Conservation (phyloP, 2,329 filamentous ascomycete genomes). For the Blastomyces gilchristii region DNA sequence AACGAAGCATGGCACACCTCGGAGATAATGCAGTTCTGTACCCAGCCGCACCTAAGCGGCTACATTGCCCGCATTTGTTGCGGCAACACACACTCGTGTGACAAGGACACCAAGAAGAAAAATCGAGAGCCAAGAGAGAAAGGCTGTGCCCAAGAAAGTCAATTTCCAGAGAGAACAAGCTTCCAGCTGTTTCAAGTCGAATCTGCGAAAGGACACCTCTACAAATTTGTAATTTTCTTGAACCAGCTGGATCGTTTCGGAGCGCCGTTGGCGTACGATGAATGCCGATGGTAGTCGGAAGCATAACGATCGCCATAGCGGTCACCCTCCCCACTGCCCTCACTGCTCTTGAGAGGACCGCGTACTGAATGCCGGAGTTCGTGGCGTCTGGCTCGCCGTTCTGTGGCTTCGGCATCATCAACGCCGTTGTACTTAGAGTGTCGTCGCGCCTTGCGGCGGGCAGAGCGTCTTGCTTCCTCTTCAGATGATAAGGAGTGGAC, state of each 20-base stretch:
- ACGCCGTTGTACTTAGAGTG: constrained; percentile 33
- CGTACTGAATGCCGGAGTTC: constrained; percentile 24
- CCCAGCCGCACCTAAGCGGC: not conserved
- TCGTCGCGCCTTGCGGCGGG: constrained; percentile 30
- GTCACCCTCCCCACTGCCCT: constrained; percentile 32
- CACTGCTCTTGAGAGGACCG: constrained; percentile 31
- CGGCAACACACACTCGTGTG: not conserved
- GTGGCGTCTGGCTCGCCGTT: constrained; percentile 28
- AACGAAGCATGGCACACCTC: not conserved
- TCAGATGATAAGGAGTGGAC: constrained; percentile 34
- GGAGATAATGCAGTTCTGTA: not conserved
- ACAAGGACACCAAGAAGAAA: not conserved
- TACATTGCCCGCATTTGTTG: not conserved
- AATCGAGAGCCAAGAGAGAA: not conserved
- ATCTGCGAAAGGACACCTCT: constrained; percentile 2
- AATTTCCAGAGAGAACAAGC: not conserved
- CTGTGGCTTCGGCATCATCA: constrained; percentile 32
- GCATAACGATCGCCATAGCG: constrained; percentile 25
- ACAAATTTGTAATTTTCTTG: constrained; percentile 33
- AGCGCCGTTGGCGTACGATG: constrained; percentile 19
- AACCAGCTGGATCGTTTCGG: constrained; percentile 35
- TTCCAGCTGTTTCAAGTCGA: not conserved
- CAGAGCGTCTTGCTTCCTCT: constrained; percentile 31
- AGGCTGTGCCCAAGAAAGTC: not conserved
- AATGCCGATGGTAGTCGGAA: constrained; percentile 13